Evolutionary conservation across 345 rosid species (phyloP).

Genomic region (Turnera subulata): DNA sequence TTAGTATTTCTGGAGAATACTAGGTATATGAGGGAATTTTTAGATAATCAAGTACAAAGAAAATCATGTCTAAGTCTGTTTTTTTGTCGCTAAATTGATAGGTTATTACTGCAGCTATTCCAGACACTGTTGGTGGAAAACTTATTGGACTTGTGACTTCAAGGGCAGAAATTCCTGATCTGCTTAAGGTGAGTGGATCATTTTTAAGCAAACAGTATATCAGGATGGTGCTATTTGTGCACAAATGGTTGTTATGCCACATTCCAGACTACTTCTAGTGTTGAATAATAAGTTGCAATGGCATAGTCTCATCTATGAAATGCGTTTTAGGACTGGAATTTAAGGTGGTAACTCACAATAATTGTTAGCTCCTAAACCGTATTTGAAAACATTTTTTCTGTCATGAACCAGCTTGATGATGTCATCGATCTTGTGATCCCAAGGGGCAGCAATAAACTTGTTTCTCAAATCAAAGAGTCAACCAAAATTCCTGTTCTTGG

Average conservation of each 20-base stretch:
- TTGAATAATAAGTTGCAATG: too few species aligned
- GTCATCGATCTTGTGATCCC: slow-evolving; percentile 98
- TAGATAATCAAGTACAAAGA: background rate
- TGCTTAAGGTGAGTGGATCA: slow-evolving; percentile 64
- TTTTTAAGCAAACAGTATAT: slow-evolving; percentile 4
- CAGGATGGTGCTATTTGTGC: too few species aligned
- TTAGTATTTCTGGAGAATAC: background rate
- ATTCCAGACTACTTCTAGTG: too few species aligned
- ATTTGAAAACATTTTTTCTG: slow-evolving; percentile 16
- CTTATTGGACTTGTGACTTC: slow-evolving; percentile 93
- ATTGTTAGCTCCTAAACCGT: too few species aligned
- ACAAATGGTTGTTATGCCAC: too few species aligned
- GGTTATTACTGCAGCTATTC: slow-evolving; percentile 92
- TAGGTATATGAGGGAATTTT: too few species aligned
- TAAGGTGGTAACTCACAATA: too few species aligned
- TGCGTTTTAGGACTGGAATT: too few species aligned
- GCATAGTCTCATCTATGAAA: too few species aligned
- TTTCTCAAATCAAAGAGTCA: slow-evolving; percentile 79
- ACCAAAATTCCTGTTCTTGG: slow-evolving; percentile 97
- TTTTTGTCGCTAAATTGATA: slow-evolving; percentile 23
- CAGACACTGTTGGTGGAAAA: slow-evolving; percentile 64
- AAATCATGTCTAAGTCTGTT: slow-evolving; percentile 9
- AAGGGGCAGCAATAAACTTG: slow-evolving; percentile 96
- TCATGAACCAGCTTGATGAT: slow-evolving; percentile 78
- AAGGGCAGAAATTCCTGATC: slow-evolving; percentile 94